Percentiles rank a stretch among this genome's conserved stretches.
These are phyloP conservation scores for Yarrowia yakushimensis DNA, from an alignment of 805 yeast genomes.

Conservation along the genomic window DNA sequence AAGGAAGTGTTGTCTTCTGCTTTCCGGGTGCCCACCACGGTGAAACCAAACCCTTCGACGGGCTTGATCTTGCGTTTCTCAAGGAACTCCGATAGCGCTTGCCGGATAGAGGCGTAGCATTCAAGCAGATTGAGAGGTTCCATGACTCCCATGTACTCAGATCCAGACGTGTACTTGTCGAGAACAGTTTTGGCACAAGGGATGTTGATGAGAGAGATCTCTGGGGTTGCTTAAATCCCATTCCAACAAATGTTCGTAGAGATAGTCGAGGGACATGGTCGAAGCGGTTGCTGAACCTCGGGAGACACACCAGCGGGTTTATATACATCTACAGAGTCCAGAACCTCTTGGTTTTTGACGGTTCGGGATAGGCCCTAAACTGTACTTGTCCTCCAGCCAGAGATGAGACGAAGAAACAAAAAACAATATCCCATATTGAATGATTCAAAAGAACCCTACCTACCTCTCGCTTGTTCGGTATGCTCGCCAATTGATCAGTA, in stretches of 20 bases:
- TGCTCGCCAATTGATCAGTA: no score
- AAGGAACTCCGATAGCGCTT: background rate
- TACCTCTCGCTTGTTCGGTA: no score
- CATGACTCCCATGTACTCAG: background rate
- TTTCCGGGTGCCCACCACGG: background rate
- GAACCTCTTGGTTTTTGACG: no score
- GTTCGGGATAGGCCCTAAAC: no score
- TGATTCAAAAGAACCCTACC: no score
- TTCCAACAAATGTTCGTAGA: background rate
- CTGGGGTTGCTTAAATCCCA: background rate
- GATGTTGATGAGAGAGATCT: background rate
- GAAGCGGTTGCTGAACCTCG: no score
- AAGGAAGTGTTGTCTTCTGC: background rate
- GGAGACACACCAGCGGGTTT: no score
- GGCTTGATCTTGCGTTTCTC: background rate
- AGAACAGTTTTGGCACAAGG: background rate
- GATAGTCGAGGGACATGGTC: background rate
- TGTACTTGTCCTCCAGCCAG: no score
- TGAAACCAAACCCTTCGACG: background rate
- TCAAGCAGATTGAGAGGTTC: background rate
- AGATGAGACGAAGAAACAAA: no score
- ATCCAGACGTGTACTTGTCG: background rate
- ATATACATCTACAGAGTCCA: no score
- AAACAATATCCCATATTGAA: no score
- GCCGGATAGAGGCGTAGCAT: background rate